Base-by-base conservation (phyloP, 106 monocot species). In the Phalaenopsis aphrodite region DNA sequence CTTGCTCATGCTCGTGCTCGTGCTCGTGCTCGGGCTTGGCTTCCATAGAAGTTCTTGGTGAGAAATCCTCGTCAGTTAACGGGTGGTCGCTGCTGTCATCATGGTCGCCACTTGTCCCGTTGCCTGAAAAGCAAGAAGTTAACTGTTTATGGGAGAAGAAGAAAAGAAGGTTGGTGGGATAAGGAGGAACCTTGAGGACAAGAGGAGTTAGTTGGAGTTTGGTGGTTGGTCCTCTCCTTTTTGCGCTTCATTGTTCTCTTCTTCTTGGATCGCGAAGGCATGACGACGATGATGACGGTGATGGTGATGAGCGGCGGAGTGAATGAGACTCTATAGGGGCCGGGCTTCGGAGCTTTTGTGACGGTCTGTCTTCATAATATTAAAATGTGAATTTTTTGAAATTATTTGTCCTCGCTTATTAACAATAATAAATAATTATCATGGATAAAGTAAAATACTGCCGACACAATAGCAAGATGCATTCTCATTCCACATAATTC, bases 211-310 rank as follows among this genome's bases (percentile, higher is more conserved):
- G 77, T 46, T 77, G 19, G 48, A 19, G 42, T 43, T 36, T 80
- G 42, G 48, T 76, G 46, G 16, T 41, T 42, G 5, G 19, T 45
- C 69, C 38, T 67, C 80, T 80, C 77, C 75, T 77, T 69, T 77
- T 85, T 85, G 43, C 77, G 64, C 56, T 48, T 49, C 41, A 47
- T 75, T 18, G 77, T 77, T 81, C 81, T 85, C 77, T 77, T 77
- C 80, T 77, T 61, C 81, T 77, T 85, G 14, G 81, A 11, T 15
- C 85, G 65, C 4, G 77, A 72, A 15, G 85, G 81, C 85, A 85
- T 85, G 80, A 56, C 56, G 12, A 77, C 42, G 19, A 48, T 5
- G 18, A 12, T 42, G 16, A 41, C 19, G 42, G 42, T 43, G 74
- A 72, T 2, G 38, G 72, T 0, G 72, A 18, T 18, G 5, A 11